Evolutionary conservation across 176 grass and related monocot genomes (phyloP).

Genomic region (Tillandsia leiboldiana): DNA sequence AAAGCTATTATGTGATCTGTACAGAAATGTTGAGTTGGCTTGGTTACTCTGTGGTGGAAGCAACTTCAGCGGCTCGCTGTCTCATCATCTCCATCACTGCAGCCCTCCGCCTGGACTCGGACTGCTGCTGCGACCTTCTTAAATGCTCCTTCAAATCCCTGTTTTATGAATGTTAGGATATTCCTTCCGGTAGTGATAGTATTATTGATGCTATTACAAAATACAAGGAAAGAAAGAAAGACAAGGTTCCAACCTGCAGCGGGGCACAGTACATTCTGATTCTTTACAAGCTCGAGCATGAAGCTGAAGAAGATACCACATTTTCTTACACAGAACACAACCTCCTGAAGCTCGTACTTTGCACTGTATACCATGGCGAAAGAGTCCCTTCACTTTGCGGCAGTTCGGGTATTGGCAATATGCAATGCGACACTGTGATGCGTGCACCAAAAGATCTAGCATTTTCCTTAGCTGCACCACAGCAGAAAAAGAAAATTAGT

Average conservation of each 20-base stretch:
- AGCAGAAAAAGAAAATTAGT: conserved; percentile 24
- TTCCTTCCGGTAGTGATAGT: not conserved
- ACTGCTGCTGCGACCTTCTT: conserved; percentile 89
- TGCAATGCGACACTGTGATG: conserved; percentile 49
- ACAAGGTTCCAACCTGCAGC: conserved; percentile 76
- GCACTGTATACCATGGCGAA: conserved; percentile 76
- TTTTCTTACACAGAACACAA: conserved; percentile 69
- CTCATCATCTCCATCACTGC: conserved; percentile 99
- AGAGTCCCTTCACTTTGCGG: conserved; percentile 75
- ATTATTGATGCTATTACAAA: no score
- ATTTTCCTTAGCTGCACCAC: conserved; percentile 69
- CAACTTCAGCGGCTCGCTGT: conserved; percentile 83
- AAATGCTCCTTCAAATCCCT: conserved; percentile 98
- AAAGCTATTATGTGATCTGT: conserved; percentile 17
- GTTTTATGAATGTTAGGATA: conserved; percentile 10
- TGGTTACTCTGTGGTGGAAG: conserved; percentile 38
- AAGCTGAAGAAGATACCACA: conserved; percentile 84
- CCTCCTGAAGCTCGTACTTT: conserved; percentile 69
- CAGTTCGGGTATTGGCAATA: conserved; percentile 69
- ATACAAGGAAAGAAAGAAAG: not conserved
- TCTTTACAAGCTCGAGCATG: conserved; percentile 96
- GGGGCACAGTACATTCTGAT: conserved; percentile 73
- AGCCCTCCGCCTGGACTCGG: conserved; percentile 91
- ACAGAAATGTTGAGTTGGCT: conserved; percentile 19
- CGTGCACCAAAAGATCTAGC: conserved; percentile 77